phyloP scores from a whole-genome alignment of 2,329 filamentous ascomycete species.

The Chaetothyriales sp. region DNA sequence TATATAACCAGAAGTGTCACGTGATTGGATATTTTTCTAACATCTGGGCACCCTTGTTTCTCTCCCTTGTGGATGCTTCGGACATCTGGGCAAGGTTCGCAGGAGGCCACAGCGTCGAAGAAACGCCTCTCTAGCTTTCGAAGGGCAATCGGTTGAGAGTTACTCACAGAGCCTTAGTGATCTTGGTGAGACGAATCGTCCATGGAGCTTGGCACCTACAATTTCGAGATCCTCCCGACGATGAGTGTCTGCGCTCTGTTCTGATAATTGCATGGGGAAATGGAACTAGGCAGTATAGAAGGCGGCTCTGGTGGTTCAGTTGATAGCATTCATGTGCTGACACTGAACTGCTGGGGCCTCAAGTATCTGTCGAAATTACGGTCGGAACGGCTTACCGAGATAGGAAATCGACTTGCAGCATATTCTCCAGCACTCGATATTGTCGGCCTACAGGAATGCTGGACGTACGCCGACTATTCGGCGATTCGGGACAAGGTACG shows the following conservation, averaged over 20 bases:
- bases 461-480: slow-evolving; percentile 72
- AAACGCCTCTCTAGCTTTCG: background rate
- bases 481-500: slow-evolving; percentile 61
- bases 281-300: background rate
- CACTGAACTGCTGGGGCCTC: slow-evolving; percentile 94
- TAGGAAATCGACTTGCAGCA: slow-evolving; percentile 63
- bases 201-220: background rate
- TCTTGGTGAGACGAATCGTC: background rate
- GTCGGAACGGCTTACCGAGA: slow-evolving; percentile 63
- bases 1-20: background rate
- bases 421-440: slow-evolving; percentile 61
- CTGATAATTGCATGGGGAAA: background rate
- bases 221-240: background rate
- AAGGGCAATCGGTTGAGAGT: background rate
- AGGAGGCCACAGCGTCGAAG: background rate
- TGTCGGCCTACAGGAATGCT: slow-evolving; percentile 91
- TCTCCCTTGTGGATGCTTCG: background rate
- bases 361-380: slow-evolving; percentile 73
- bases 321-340: slow-evolving; percentile 54
- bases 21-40: background rate
- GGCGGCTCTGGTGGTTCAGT: background rate
- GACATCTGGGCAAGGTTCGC: background rate
- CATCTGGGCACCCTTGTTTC: background rate
- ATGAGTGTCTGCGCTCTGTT: background rate
- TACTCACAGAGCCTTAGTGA: background rate